Conservation (phyloP, 2,329 filamentous ascomycete species). For the Colletotrichum sp. region DNA sequence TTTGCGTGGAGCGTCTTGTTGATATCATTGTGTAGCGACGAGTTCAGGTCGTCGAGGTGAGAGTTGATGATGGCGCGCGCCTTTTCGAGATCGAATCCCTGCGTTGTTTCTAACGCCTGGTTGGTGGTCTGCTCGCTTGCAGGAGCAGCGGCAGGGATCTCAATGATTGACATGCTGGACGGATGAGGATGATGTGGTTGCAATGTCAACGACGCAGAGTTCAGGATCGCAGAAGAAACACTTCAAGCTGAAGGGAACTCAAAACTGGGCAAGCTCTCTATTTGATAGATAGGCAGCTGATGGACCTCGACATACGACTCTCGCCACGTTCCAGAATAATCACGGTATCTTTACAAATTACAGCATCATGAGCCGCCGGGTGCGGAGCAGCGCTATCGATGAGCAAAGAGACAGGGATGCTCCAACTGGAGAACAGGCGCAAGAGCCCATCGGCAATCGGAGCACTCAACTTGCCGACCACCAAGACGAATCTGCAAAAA, state of each 20-base stretch:
- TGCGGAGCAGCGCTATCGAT: background rate
- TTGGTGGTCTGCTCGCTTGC: background rate
- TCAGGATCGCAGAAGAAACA: background rate
- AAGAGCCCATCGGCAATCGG: conserved; percentile 3
- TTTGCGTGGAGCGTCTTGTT: conserved; percentile 41
- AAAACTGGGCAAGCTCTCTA: background rate
- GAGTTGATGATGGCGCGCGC: conserved; percentile 25
- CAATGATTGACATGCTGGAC: conserved; percentile 5
- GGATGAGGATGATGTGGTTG: background rate
- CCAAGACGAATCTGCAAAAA: background rate
- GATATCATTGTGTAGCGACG: conserved; percentile 16
- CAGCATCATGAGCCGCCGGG: background rate
- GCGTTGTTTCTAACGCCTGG: background rate
- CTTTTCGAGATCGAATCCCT: conserved; percentile 19
- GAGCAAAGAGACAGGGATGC: background rate
- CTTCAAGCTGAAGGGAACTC: background rate
- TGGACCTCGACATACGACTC: background rate
- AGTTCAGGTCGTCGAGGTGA: conserved; percentile 22
- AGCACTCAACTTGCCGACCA: conserved; percentile 5
- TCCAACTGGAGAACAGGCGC: background rate
- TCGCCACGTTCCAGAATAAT: background rate
- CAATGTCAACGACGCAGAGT: background rate
- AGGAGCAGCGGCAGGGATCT: background rate
- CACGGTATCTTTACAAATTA: background rate
- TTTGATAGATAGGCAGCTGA: background rate